Base-by-base conservation (phyloP, 345 rosid species). In the Pistacia vera region DNA sequence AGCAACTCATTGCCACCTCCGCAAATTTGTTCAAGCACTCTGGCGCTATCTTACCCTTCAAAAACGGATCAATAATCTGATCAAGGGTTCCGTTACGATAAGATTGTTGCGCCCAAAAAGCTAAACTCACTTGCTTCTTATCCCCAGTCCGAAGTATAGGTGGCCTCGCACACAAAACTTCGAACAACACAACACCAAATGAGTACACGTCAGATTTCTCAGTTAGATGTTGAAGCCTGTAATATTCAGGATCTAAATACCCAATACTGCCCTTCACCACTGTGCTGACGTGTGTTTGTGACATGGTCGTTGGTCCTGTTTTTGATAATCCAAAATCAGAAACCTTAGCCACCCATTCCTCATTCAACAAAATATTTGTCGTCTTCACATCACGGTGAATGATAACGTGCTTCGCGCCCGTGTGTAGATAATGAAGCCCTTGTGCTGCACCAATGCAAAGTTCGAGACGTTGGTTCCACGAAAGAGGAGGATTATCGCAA, bases 221-320 rank as follows among this genome's bases (percentile, higher is more conserved):
- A 0, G 92, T 88, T 9, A 91, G 69, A 30, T 74, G 76, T 52
- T 86, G 89, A 56, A 80, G 85, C 9, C 91, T 86, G 28, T 69
- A 84, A 65, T 90, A 88, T 60, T 91, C 92, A 1, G 93, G 96
- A 59, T 91, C 96, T 52, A 89, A 61, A 52, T 89, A 89, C 2
- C 93, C 88, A 5, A 86, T 0, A 67, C 89, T 84, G 8, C 93
- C 91, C 68, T 78, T 90, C 35, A 90, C 93, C 14, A 66, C 76
- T 0, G 93, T 90, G 16, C 85, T 80, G n/a, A 90, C 86, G 4
- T 84, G 86, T 0, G 87, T 75, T 30, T 83, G 82, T 9, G 90
- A 81, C 20, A 63, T 59, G 22, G 70, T 77, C 0, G 82, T 79
- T 1, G 85, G 88, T 18, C 90, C 87, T 0, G 44, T 41, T 76